Conservation (phyloP, 2,329 filamentous ascomycete genomes). For the Sphaerulina populicola region DNA sequence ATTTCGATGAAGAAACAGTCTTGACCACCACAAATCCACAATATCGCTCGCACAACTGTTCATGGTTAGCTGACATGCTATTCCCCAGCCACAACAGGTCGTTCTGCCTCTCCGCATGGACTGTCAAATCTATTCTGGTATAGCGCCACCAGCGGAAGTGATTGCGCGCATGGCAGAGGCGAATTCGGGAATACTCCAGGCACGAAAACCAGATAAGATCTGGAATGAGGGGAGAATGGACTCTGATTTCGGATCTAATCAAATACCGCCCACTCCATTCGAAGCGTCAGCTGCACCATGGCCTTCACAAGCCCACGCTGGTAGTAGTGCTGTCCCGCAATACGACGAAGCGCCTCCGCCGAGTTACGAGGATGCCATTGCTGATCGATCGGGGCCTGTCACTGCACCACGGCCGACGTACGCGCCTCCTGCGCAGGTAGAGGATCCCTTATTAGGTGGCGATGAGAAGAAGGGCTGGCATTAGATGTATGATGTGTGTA, state of each 20-base stretch:
- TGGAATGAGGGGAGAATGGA: slow-evolving; percentile 18
- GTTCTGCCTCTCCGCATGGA: slow-evolving; percentile 71
- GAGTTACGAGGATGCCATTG: slow-evolving; percentile 89
- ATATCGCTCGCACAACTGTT: not conserved
- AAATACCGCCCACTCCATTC: slow-evolving; percentile 22
- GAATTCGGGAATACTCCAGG: slow-evolving; percentile 7
- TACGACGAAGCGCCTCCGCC: slow-evolving; percentile 63
- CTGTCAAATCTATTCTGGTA: slow-evolving; percentile 78
- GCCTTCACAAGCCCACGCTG: slow-evolving; percentile 10
- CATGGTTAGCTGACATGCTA: not conserved
- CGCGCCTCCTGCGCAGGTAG: slow-evolving; percentile 35
- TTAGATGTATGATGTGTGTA: not conserved
- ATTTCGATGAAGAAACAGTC: not conserved
- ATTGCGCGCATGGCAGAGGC: slow-evolving; percentile 53
- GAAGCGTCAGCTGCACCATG: slow-evolving; percentile 12
- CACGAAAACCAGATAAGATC: slow-evolving; percentile 18
- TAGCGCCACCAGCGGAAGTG: slow-evolving; percentile 68
- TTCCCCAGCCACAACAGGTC: slow-evolving; percentile 52
- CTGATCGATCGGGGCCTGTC: slow-evolving; percentile 65
- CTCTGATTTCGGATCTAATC: slow-evolving; percentile 22
- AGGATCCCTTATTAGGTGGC: slow-evolving; percentile 25
- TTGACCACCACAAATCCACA: not conserved
- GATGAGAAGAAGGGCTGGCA: slow-evolving; percentile 31
- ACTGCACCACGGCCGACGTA: slow-evolving; percentile 64
- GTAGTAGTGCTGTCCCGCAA: slow-evolving; percentile 8